Evolutionary conservation across 148 eudicot genomes (phyloP).

Genomic region (Diospyros lotus): DNA sequence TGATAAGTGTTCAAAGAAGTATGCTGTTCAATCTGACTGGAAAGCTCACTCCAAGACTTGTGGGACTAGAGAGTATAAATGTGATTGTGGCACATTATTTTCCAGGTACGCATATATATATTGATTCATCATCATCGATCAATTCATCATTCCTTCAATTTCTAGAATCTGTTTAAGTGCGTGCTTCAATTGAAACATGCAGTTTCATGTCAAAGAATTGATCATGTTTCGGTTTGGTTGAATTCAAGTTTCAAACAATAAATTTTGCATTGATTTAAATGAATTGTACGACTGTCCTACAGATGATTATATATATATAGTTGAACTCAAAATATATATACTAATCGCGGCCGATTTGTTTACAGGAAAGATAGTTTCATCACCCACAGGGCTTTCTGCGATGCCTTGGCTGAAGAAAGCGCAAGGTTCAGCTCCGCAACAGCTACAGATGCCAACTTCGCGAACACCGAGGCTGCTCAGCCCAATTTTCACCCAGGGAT

Average conservation of each 20-base stretch:
- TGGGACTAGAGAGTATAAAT: slow-evolving; percentile 94
- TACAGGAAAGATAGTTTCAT: slow-evolving; percentile 93
- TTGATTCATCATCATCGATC: too few relatives aligned
- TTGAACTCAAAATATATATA: too few relatives aligned
- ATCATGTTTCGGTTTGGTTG: too few relatives aligned
- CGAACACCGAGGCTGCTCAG: slow-evolving; percentile 3
- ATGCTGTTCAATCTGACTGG: slow-evolving; percentile 94
- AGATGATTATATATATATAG: too few relatives aligned
- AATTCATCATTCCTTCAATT: too few relatives aligned
- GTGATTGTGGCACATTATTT: slow-evolving; percentile 95
- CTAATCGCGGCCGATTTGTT: too few relatives aligned
- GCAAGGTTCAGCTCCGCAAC: slow-evolving; percentile 45
- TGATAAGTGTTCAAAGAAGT: slow-evolving; percentile 87
- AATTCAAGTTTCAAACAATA: too few relatives aligned
- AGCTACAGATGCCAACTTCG: slow-evolving; percentile 51
- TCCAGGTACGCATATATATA: slow-evolving; percentile 53
- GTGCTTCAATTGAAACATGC: too few relatives aligned
- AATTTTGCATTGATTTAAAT: too few relatives aligned
- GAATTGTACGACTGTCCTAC: too few relatives aligned
- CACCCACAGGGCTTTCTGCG: slow-evolving; percentile 94
- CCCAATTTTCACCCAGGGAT: slow-evolving; percentile 21
- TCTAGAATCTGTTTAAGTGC: too few relatives aligned
- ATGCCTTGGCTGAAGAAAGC: slow-evolving; percentile 84
- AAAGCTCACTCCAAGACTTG: slow-evolving; percentile 92
- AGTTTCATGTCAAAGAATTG: too few relatives aligned